A percentile compares a stretch with the other conserved stretches of the same genome.
Conservation (phyloP, 2,329 filamentous ascomycete species). For the Purpureocillium takamizusanense region DNA sequence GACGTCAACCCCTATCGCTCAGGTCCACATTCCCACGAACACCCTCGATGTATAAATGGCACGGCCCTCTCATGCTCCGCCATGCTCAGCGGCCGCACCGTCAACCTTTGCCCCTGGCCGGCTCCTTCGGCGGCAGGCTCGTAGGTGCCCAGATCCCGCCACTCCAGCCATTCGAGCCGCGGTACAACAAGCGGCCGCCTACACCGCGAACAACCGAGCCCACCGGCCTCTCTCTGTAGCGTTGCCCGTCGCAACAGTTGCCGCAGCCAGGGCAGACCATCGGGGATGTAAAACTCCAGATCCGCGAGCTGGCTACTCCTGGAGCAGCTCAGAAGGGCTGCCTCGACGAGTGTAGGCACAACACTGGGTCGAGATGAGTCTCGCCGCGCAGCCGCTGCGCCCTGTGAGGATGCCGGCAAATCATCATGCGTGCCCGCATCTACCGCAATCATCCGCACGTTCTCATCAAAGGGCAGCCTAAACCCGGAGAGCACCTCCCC, state of each 20-base stretch:
- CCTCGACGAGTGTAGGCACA: slow-evolving; percentile 42
- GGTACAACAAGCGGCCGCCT: slow-evolving; percentile 38
- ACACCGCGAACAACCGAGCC: slow-evolving; percentile 44
- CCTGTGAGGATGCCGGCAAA: slow-evolving; percentile 1
- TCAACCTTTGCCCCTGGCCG: slow-evolving; percentile 1
- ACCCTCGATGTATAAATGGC: slow-evolving; percentile 39
- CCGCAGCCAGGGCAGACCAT: slow-evolving; percentile 29
- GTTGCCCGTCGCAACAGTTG: slow-evolving; percentile 29
- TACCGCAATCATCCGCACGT: slow-evolving; percentile 12
- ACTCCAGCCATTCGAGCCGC: slow-evolving; percentile 53
- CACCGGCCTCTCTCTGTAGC: slow-evolving; percentile 36
- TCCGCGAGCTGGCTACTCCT: slow-evolving; percentile 31
- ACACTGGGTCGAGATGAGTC: slow-evolving; percentile 14
- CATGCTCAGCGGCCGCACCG: slow-evolving; percentile 16
- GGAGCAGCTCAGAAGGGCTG: slow-evolving; percentile 38
- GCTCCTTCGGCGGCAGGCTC: slow-evolving; percentile 4
- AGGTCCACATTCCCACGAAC: slow-evolving; percentile 41
- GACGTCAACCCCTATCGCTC: background rate
- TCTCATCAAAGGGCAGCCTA: slow-evolving; percentile 13
- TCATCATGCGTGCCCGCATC: slow-evolving; percentile 5
- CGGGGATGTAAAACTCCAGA: slow-evolving; percentile 32
- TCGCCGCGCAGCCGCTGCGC: slow-evolving; percentile 6
- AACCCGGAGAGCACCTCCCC: slow-evolving; percentile 21
- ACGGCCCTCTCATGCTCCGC: slow-evolving; percentile 26
- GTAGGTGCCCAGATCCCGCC: slow-evolving; percentile 35